Evolutionary conservation across 441 rosid genomes (phyloP).

Genomic region (Arabidopsis lyrata): DNA sequence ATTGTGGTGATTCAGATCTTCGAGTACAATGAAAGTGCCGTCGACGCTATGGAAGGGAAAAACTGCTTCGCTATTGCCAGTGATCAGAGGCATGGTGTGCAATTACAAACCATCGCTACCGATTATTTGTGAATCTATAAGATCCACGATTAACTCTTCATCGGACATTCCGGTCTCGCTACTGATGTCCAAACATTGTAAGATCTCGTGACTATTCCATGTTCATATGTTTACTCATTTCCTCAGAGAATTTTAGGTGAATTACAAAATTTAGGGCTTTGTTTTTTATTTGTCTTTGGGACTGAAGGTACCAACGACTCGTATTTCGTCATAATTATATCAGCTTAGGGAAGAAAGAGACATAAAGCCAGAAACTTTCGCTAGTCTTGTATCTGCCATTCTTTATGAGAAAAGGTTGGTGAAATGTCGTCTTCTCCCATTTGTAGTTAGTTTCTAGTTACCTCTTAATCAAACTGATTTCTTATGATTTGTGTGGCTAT

Average conservation of each 20-base stretch:
- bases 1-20: conserved; percentile 63
- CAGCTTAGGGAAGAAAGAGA: conserved; percentile 94
- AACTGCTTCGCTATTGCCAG: conserved; percentile 96
- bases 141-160: conserved; percentile 79
- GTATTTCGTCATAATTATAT: conserved; percentile 90
- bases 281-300: not conserved
- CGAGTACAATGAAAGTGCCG: conserved; percentile 97
- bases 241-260: not conserved
- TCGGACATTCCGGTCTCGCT: conserved; percentile 92
- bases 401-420: conserved; percentile 92
- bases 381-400: conserved; percentile 89
- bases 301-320: conserved; percentile 82
- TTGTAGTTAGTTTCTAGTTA: not conserved
- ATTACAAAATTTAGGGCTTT: not conserved
- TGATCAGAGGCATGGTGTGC: conserved; percentile 88
- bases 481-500: not conserved
- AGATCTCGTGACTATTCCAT: not conserved
- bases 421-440: not conserved
- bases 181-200: conserved; percentile 93
- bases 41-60: conserved; percentile 97
- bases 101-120: conserved; percentile 90
- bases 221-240: not conserved
- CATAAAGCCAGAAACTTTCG: conserved; percentile 97
- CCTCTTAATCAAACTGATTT: not conserved
- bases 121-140: conserved; percentile 82